Evolutionary conservation across 805 yeast species (phyloP).

Genomic region (Yarrowia alimentaria): DNA sequence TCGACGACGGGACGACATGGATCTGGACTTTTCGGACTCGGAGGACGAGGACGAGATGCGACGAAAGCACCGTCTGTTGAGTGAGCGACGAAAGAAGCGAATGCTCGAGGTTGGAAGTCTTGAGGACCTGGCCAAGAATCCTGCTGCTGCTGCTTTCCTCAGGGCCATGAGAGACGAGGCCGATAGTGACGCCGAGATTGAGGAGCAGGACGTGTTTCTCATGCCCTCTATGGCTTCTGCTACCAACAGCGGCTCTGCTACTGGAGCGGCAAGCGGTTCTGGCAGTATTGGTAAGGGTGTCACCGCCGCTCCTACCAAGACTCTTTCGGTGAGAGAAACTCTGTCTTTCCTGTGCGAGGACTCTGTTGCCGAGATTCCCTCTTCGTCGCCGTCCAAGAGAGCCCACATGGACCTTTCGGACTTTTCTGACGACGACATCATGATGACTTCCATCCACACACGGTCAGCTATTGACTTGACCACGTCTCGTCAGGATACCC

Average conservation of each 20-base stretch:
- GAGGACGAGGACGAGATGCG: slow-evolving; percentile 28
- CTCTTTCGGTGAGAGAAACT: slow-evolving; percentile 5
- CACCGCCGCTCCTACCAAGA: too few relatives aligned
- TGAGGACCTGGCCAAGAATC: slow-evolving; percentile 32
- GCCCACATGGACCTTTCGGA: slow-evolving; percentile 7
- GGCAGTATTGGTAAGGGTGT: too few relatives aligned
- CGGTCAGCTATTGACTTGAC: slow-evolving; percentile 17
- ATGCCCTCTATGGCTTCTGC: too few relatives aligned
- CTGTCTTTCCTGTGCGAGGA: slow-evolving; percentile 23
- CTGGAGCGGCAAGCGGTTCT: too few relatives aligned
- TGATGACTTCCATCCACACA: not conserved
- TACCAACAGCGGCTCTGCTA: slow-evolving; percentile 1
- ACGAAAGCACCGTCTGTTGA: slow-evolving; percentile 10
- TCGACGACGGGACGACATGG: slow-evolving; percentile 12
- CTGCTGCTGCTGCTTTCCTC: slow-evolving; percentile 34
- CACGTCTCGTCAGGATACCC: slow-evolving; percentile 7
- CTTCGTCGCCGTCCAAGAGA: slow-evolving; percentile 1
- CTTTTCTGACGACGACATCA: slow-evolving; percentile 12
- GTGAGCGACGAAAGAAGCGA: slow-evolving; percentile 19
- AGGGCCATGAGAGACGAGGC: slow-evolving; percentile 34
- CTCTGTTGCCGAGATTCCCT: slow-evolving; percentile 1
- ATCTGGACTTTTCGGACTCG: slow-evolving; percentile 23
- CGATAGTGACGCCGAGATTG: not conserved
- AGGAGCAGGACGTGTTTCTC: slow-evolving; percentile 18
- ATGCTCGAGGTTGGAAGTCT: slow-evolving; percentile 28